These are phyloP conservation scores for Calonectria pteridis DNA, from an alignment of 2,329 filamentous ascomycete genomes.

Conservation along the genomic window DNA sequence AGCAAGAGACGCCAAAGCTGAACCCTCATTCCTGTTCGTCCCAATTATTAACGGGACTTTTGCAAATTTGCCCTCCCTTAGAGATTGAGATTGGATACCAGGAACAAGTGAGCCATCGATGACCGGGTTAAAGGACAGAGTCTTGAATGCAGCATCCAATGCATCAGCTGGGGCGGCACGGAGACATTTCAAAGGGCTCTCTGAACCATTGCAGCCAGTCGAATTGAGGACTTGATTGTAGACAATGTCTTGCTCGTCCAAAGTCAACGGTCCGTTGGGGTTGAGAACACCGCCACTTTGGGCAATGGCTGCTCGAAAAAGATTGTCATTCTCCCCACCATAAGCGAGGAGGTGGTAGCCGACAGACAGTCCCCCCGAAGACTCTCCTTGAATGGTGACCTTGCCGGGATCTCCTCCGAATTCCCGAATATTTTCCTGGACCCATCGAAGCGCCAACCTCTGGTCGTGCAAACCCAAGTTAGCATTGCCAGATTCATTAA, in stretches of 20 bases:
- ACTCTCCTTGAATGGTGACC: neutral
- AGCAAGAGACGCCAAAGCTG: neutral
- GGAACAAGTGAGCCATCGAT: neutral
- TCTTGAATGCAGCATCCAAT: neutral
- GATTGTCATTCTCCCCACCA: neutral
- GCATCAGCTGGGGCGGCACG: neutral
- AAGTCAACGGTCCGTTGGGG: neutral
- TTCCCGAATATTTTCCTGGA: neutral
- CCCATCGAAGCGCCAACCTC: neutral
- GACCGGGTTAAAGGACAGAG: neutral
- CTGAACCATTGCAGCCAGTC: neutral
- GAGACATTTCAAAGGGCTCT: neutral
- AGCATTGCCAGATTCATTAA: neutral
- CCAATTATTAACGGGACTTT: neutral
- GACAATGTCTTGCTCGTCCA: neutral
- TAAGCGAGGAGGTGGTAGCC: neutral
- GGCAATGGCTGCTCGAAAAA: neutral
- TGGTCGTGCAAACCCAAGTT: neutral
- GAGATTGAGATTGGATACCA: neutral
- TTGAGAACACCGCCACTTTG: neutral
- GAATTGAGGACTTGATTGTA: neutral
- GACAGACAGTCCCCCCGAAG: neutral
- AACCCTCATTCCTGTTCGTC: neutral
- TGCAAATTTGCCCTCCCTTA: neutral
- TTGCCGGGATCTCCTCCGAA: neutral